Evolutionary conservation across 108 stramenopile genomes (phyloP), one percentile per base, ranked within the genome.

Genomic region (Pseudonitzschia multistriata): DNA sequence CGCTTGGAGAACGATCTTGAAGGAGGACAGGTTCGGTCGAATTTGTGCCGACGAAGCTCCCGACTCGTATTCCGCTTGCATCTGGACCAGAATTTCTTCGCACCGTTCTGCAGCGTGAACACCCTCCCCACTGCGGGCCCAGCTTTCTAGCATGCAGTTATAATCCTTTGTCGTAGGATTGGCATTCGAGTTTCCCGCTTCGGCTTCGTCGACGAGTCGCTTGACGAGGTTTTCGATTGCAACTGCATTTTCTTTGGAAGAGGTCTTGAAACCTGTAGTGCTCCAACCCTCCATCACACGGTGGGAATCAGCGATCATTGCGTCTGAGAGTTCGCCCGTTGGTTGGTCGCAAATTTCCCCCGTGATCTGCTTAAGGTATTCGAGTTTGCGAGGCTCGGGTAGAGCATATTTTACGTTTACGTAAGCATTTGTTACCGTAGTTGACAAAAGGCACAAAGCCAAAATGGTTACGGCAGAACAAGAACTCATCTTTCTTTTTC

Each of bases 281-380:
- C 84, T 74, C 91, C 91, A 92, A 15, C 86, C 91, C 3, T 79
- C 76, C 81, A 92, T 85, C 36, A 92, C 66, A 68, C 80, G 62
- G 28, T 80, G 86, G n/a, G 74, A 70, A 13, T 72, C 55, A 27
- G 74, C 67, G 49, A 83, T 55, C 71, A 83, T 57, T 49, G 78
- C 84, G 22, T 82, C 73, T 11, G 86, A 76, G 4, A 89, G 70
- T 31, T 79, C 54, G n/a, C 86, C 86, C 0, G 78, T 67, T 11
- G 74, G 66, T 3, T 74, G 33, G 29, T 79, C 74, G 70, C 79
- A 83, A 5, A 92, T 83, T 52, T 92, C 83, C 10, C 67, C 80
- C 4, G 91, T 92, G 27, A 92, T 76, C 64, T 86, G 70, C 53
- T 82, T 82, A 0, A 89, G 80, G 61, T 76, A 89, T 37, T 83